A percentile compares a stretch with the other conserved stretches of the same genome.
Evolutionary conservation across 768 basidiomycete species (phyloP).

Genomic region (Rhodotorula babjevae): DNA sequence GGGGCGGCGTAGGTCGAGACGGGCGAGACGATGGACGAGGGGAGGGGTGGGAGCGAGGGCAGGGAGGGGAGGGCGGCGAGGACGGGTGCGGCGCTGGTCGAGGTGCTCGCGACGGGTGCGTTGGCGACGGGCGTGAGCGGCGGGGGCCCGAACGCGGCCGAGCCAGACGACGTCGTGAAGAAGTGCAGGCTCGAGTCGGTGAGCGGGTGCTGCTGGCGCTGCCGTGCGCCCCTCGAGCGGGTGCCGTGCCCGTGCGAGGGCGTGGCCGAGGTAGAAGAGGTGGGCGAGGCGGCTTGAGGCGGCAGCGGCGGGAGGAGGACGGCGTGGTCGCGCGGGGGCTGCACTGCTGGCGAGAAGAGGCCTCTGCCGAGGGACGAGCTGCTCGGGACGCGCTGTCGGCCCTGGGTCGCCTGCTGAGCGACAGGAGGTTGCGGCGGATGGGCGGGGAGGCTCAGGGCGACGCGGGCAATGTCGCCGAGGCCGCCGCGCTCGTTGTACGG

Average conservation of each 20-base stretch:
- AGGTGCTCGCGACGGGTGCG: background rate
- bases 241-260: constrained; percentile 13
- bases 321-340: background rate
- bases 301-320: background rate
- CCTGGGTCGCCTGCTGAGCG: background rate
- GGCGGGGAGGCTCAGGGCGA: background rate
- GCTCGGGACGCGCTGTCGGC: constrained; percentile 2
- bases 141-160: background rate
- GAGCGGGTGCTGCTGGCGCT: background rate
- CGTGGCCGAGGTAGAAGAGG: background rate
- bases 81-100: background rate
- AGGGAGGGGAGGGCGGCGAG: constrained; percentile 13
- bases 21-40: background rate
- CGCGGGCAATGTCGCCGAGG: constrained; percentile 6
- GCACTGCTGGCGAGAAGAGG: background rate
- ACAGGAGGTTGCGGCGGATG: background rate
- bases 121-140: constrained; percentile 1
- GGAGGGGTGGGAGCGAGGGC: constrained; percentile 13
- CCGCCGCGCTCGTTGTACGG: background rate
- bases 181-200: background rate
- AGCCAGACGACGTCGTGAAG: background rate
- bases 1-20: background rate
- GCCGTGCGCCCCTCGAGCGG: background rate
- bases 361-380: background rate
- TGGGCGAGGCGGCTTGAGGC: background rate